phyloP scores from a whole-genome alignment of 306 rosid species.

The Hippophae tibetana region DNA sequence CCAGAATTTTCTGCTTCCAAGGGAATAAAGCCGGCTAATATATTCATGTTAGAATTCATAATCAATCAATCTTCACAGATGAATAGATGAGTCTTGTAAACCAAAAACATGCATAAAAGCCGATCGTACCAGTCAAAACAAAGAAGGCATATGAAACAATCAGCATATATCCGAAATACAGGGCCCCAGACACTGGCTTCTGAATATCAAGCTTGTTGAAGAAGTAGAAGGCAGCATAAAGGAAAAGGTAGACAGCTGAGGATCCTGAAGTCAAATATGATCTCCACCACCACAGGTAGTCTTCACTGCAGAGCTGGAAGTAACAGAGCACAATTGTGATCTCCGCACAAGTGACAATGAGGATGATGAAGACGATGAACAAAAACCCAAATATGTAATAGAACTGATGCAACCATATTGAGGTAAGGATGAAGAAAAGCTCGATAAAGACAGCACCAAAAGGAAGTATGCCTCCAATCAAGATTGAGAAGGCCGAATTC shows the following conservation, averaged over 20 bases:
- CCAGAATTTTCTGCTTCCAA: conserved; percentile 11
- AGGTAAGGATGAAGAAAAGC: conserved; percentile 90
- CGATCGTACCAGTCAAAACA: conserved; percentile 78
- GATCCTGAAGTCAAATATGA: conserved; percentile 88
- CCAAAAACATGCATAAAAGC: conserved; percentile 89
- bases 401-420: conserved; percentile 89
- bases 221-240: conserved; percentile 82
- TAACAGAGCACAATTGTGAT: conserved; percentile 87
- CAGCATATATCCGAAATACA: conserved; percentile 86
- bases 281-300: conserved; percentile 96
- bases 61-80: conserved; percentile 74
- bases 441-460: conserved; percentile 92
- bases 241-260: conserved; percentile 80
- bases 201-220: conserved; percentile 82
- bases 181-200: conserved; percentile 73
- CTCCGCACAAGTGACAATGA: conserved; percentile 84
- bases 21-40: conserved; percentile 7
- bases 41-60: conserved; percentile 6
- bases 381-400: conserved; percentile 82
- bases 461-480: conserved; percentile 83
- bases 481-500: conserved; percentile 51
- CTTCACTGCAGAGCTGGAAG: conserved; percentile 98
- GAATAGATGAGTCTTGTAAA: conserved; percentile 80
- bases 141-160: conserved; percentile 74
- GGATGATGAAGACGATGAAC: conserved; percentile 79